A percentile compares a stretch with the other conserved stretches of the same genome.
phyloP scores from a whole-genome alignment of 352 stramenopile genomes.

The Phytophthora citrophthora region DNA sequence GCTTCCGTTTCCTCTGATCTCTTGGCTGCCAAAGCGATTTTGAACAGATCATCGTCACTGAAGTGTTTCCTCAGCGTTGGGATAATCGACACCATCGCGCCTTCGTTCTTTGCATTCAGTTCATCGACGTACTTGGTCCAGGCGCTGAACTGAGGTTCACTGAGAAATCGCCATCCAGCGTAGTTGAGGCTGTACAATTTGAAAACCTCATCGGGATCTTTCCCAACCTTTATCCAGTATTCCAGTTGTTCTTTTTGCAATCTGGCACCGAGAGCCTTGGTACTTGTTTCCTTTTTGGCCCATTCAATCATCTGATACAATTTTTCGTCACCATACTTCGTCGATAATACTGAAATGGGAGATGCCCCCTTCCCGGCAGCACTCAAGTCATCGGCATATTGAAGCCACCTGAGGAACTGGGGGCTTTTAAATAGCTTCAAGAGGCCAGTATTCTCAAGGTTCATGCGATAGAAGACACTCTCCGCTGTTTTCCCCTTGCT shows the following conservation, averaged over 20 bases:
- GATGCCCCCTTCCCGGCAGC: neutral
- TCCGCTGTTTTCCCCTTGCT: neutral
- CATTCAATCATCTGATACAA: neutral
- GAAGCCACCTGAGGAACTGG: neutral
- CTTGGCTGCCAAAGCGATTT: neutral
- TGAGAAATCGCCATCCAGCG: neutral
- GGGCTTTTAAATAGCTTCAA: neutral
- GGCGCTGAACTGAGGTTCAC: neutral
- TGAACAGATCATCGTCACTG: neutral
- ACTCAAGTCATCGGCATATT: constrained; percentile 8
- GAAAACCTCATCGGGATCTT: constrained; percentile 4
- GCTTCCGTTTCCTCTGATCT: neutral
- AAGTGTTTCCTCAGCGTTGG: neutral
- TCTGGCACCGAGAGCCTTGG: neutral
- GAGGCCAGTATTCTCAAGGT: neutral
- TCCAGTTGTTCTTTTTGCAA: constrained; percentile 1
- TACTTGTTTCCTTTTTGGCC: neutral
- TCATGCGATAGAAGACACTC: neutral
- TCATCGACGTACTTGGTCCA: constrained; percentile 14
- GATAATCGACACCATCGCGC: neutral
- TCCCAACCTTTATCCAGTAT: neutral
- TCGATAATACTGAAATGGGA: neutral
- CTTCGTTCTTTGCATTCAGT: constrained; percentile 2
- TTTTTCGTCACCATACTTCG: neutral
- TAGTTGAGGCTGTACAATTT: neutral